Base-by-base conservation (phyloP, 306 rosid species). In the Comarum palustre region DNA sequence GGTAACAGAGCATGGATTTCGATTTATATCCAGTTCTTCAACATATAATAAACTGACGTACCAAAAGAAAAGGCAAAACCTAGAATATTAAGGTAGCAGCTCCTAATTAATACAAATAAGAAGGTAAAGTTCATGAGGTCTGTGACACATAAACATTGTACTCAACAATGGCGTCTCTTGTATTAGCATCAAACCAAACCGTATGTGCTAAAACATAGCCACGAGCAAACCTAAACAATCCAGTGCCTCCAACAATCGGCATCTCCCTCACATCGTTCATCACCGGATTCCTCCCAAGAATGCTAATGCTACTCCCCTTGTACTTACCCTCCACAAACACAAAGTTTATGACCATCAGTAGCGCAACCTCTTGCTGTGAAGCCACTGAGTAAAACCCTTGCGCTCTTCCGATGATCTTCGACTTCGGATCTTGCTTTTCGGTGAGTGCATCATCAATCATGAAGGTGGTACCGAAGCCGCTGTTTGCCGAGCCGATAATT, bases 151-250 rank as follows among this genome's bases (percentile, higher is more conserved):
- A 64, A 22, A 64, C 85, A 47, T 82, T 77, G 82, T 82, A 81
- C 45, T 81, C 82, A n/a, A 77, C 85, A 54, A 17, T 61, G 70
- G 85, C 82, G 43, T 81, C 85, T 43, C 84, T 79, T 27, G 79
- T 42, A 27, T 2, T 51, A 13, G 73, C 22, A 39, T 81, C 82
- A 43, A 77, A 45, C 78, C 47, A 68, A 52, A 68, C 68, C 2
- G 85, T 81, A 39, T 81, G 82, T 5, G 82, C 85, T 67, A 77
- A 74, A 43, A 72, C 85, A 71, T 77, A 77, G 32, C 82, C 79
- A 6, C 77, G 77, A 50, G 77, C 79, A 51, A 63, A 61, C 69
- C 74, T 50, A 36, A 82, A 78, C 58, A 51, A 31, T 29, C 82
- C 82, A 0, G 50, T 82, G 29, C 85, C 82, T 36, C 85, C 82